Evolutionary conservation across 495 filamentous ascomycete genomes (phyloP), one percentile per base, ranked within the genome.

Genomic region (Penicillium cinerascens): DNA sequence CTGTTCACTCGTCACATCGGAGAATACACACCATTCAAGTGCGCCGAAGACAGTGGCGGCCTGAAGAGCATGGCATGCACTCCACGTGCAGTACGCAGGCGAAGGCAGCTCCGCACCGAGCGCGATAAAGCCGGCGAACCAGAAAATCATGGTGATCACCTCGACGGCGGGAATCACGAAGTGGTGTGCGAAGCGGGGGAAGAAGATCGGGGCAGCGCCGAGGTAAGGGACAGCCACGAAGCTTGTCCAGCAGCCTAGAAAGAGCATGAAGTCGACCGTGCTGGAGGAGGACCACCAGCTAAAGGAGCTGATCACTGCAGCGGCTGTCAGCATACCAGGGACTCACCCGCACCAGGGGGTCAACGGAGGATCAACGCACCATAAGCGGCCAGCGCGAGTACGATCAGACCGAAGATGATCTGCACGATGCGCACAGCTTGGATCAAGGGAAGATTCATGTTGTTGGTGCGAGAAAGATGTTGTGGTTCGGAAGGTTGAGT

Each of bases 71-170:
- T 54, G 60, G 52, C 84, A 86, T 9, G 70, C 66, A 29, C 66
- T 67, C 4, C 71, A 74, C 9, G 61, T 62, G 49, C 83, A 87
- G 38, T 62, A 55, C 1, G 42, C 44, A 5, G 80, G 50, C 4
- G 77, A 63, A 16, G 75, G 78, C 40, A 87, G 65, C 50, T 77
- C 74, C 4, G 82, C 84, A 2, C 83, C 88, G 2, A 90, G 61
- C 0, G 88, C 88, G 63, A 95, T 84, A 53, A 87, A 87, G 22
- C 88, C 89, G 0, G 85, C 83, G 64, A 96, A 91, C 91, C 91
- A 95, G 76, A 92, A 91, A 35, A 92, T 77, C 76, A 82, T 85
- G n/a, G 89, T 91, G 11, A 92, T 42, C 40, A 71, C 70, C 54
- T 92, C 87, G 26, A 87, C 70, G n/a, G 59, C 83, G 8, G 88